Percentiles rank a stretch among this genome's conserved stretches.
These are phyloP conservation scores for Candida maltosa DNA, from an alignment of 805 yeast species.

Conservation along the genomic window DNA sequence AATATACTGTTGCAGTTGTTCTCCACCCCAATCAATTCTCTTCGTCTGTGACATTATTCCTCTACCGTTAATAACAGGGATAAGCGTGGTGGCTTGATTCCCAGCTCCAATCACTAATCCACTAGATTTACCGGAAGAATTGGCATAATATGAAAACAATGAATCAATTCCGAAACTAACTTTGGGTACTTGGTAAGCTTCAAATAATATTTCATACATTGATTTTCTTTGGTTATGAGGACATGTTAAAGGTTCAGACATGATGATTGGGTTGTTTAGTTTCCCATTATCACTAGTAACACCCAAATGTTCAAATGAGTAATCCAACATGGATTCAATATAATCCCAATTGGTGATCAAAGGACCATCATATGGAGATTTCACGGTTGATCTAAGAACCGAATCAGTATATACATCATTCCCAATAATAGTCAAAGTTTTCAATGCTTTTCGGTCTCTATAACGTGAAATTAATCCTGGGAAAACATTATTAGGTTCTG, in stretches of 20 bases:
- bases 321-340: slow-evolving; percentile 78
- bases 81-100: slow-evolving; percentile 73
- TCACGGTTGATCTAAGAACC: slow-evolving; percentile 62
- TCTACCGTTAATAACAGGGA: slow-evolving; percentile 74
- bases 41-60: slow-evolving; percentile 68
- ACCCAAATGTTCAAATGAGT: slow-evolving; percentile 75
- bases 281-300: slow-evolving; percentile 45
- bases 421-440: slow-evolving; percentile 72
- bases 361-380: slow-evolving; percentile 84
- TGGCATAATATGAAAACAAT: slow-evolving; percentile 71
- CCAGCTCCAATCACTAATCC: slow-evolving; percentile 87
- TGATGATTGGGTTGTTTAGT: slow-evolving; percentile 73
- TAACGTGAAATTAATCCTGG: slow-evolving; percentile 69
- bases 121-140: slow-evolving; percentile 37
- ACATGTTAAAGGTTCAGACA: slow-evolving; percentile 76
- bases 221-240: slow-evolving; percentile 67
- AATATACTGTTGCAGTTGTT: slow-evolving; percentile 62
- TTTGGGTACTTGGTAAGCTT: slow-evolving; percentile 72
- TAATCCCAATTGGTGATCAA: slow-evolving; percentile 91
- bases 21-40: slow-evolving; percentile 91
- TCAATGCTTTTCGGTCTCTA: slow-evolving; percentile 71
- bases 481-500: slow-evolving; percentile 57
- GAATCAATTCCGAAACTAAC: slow-evolving; percentile 81
- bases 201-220: slow-evolving; percentile 82
- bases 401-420: slow-evolving; percentile 75